phyloP scores from a whole-genome alignment of 179 eudicot species.

The Silene noctiflora region DNA sequence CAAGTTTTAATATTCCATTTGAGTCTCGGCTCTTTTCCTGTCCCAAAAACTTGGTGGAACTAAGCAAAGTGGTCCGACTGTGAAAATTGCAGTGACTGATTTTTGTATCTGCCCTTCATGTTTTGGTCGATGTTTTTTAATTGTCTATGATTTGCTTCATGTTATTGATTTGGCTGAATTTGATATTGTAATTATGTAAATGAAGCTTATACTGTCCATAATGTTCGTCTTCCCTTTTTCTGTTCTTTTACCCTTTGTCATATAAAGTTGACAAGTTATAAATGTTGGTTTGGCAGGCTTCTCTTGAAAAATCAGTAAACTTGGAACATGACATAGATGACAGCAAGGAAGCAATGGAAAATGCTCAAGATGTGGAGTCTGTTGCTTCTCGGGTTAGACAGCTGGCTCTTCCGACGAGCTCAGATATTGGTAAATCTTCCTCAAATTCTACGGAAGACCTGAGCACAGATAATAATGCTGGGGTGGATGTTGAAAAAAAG shows the following conservation, averaged over 20 bases:
- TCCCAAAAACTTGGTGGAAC: background rate
- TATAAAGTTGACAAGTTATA: background rate
- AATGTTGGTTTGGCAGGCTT: conserved; percentile 26
- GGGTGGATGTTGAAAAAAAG: conserved; percentile 69
- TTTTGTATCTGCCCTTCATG: background rate
- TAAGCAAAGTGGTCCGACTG: background rate
- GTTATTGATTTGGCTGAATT: conserved; percentile 1
- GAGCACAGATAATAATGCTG: conserved; percentile 35
- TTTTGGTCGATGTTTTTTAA: background rate
- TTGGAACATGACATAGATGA: conserved; percentile 35
- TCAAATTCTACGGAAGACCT: conserved; percentile 35
- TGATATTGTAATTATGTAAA: background rate
- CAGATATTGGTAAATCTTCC: conserved; percentile 35
- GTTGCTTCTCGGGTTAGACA: conserved; percentile 57
- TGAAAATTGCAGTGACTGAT: background rate
- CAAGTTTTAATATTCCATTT: background rate
- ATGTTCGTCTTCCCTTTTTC: background rate
- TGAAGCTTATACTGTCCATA: background rate
- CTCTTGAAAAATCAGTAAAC: conserved; percentile 37
- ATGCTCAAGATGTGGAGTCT: conserved; percentile 45
- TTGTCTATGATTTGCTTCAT: background rate
- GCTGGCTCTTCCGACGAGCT: conserved; percentile 47
- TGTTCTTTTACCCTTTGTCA: background rate
- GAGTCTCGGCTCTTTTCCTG: background rate
- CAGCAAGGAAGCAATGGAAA: conserved; percentile 27